Evolutionary conservation across 1,284 basidiomycete species (phyloP).

Genomic region (Tilletia horrida): DNA sequence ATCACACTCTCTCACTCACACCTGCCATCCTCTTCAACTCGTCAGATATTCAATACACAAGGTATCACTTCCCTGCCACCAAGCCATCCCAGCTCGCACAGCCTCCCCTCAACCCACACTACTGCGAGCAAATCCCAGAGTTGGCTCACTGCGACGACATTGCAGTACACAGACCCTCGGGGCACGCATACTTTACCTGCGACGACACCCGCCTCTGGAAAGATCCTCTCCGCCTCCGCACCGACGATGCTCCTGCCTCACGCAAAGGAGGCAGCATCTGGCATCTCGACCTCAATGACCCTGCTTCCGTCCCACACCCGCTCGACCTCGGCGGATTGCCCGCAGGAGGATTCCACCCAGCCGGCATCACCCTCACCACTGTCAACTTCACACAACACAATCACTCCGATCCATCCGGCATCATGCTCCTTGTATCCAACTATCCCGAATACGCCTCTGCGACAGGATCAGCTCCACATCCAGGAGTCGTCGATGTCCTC

Average conservation of each 20-base stretch:
- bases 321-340: conserved; percentile 29
- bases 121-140: conserved; percentile 32
- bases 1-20: no score
- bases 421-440: conserved; percentile 36
- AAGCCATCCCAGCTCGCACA: conserved; percentile 23
- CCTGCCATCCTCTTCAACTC: no score
- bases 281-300: conserved; percentile 34
- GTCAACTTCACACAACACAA: conserved; percentile 23
- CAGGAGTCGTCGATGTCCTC: conserved; percentile 37
- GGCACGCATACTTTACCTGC: conserved; percentile 39
- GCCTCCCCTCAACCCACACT: conserved; percentile 14
- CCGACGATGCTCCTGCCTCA: conserved; percentile 21
- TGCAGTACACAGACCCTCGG: conserved; percentile 30
- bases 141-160: conserved; percentile 41
- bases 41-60: no score
- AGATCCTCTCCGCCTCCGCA: conserved; percentile 34
- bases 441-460: conserved; percentile 22
- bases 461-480: conserved; percentile 19
- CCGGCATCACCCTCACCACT: conserved; percentile 32
- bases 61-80: conserved; percentile 26
- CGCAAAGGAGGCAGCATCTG: conserved; percentile 32
- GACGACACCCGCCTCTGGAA: conserved; percentile 37
- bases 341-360: conserved; percentile 31
- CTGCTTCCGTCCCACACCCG: conserved; percentile 25
- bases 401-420: conserved; percentile 15